A percentile compares a stretch with the other conserved stretches of the same genome.
Conservation (phyloP, 345 rosid genomes). For the Eucalyptus erythrocorys region DNA sequence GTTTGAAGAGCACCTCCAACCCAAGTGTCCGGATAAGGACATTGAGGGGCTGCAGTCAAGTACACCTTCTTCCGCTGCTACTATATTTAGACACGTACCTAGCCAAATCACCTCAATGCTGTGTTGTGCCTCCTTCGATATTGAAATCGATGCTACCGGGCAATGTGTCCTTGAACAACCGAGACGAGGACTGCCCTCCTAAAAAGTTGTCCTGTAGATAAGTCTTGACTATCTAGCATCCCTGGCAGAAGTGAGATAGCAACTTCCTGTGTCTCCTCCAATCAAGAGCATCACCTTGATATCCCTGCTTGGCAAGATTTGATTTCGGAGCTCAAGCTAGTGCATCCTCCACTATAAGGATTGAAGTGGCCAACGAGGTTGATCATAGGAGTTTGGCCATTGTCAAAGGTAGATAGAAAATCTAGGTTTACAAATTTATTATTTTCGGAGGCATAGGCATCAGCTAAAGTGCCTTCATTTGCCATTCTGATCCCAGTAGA, state of each 20-base stretch:
- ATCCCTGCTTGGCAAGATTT: slow-evolving; percentile 4
- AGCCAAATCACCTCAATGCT: slow-evolving; percentile 7
- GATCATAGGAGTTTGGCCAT: slow-evolving; percentile 11
- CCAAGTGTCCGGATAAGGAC: slow-evolving; percentile 3
- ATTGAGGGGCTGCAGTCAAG: slow-evolving; percentile 7
- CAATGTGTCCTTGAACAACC: background rate
- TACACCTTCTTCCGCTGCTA: slow-evolving; percentile 2
- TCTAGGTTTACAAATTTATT: slow-evolving; percentile 3
- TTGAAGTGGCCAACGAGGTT: slow-evolving; percentile 6
- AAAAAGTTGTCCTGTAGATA: slow-evolving; percentile 10
- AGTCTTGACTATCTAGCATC: background rate
- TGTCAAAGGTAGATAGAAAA: slow-evolving; percentile 3
- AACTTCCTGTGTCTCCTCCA: background rate
- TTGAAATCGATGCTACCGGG: slow-evolving; percentile 5
- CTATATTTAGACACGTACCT: background rate
- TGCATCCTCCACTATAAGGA: background rate
- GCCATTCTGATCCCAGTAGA: slow-evolving; percentile 16
- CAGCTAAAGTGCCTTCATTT: slow-evolving; percentile 7
- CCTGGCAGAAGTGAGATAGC: background rate
- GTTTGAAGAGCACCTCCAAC: background rate
- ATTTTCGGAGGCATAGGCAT: slow-evolving; percentile 5
- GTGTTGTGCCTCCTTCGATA: background rate
- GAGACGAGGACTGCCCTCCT: background rate
- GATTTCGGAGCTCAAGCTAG: background rate
- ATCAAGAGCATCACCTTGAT: background rate